Evolutionary conservation across 768 basidiomycete species (phyloP).

Genomic region (Mycena filopes): DNA sequence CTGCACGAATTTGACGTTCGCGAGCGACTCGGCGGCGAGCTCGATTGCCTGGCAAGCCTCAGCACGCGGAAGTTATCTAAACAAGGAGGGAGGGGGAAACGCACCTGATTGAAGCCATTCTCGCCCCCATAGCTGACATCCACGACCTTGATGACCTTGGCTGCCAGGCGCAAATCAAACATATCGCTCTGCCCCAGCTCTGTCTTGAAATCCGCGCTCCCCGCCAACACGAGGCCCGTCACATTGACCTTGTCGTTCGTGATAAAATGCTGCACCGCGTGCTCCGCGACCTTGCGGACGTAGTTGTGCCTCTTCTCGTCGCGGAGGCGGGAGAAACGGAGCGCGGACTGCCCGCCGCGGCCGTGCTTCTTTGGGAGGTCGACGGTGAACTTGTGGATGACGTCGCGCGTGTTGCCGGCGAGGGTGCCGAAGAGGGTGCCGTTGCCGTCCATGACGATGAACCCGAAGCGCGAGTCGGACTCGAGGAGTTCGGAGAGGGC

Average conservation of each 20-base stretch:
- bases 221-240: slow-evolving; percentile 93
- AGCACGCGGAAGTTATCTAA: not conserved
- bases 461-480: slow-evolving; percentile 97
- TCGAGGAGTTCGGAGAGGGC: slow-evolving; percentile 96
- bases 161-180: slow-evolving; percentile 88
- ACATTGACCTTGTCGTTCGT: slow-evolving; percentile 99
- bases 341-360: slow-evolving; percentile 98
- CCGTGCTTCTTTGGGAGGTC: slow-evolving; percentile 99
- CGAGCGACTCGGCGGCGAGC: slow-evolving; percentile 92
- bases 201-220: slow-evolving; percentile 98
- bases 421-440: slow-evolving; percentile 96
- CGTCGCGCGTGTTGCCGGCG: slow-evolving; percentile 96
- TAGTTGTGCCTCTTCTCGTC: slow-evolving; percentile 99
- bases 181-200: slow-evolving; percentile 96
- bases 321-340: slow-evolving; percentile 99
- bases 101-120: slow-evolving; percentile 99
- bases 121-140: slow-evolving; percentile 99
- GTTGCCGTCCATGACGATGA: slow-evolving; percentile 99
- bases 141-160: slow-evolving; percentile 97
- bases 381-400: slow-evolving; percentile 98
- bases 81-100: slow-evolving; percentile 19
- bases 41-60: slow-evolving; percentile 82
- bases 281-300: slow-evolving; percentile 97
- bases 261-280: slow-evolving; percentile 97
- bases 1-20: slow-evolving; percentile 99